Percentiles rank a stretch among this genome's conserved stretches.
These are phyloP conservation scores for Earliella scabrosa DNA, from an alignment of 1,284 basidiomycete species.

Conservation along the genomic window DNA sequence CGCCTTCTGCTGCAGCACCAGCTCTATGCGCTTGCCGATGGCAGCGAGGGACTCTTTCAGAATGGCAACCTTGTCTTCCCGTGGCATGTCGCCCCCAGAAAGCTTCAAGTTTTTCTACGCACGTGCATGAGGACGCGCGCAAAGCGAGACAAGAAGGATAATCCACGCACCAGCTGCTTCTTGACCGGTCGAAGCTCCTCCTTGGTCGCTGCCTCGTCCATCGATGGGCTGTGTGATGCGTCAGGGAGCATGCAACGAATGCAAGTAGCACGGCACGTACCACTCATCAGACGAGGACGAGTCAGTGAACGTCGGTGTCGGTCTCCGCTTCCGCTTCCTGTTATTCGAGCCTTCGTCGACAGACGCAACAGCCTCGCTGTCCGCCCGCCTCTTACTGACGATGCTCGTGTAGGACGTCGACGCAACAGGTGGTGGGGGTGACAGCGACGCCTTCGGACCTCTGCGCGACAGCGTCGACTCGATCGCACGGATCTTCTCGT, in stretches of 20 bases:
- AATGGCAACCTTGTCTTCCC: slow-evolving; percentile 94
- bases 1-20: slow-evolving; percentile 78
- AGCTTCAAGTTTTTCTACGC: slow-evolving; percentile 90
- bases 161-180: slow-evolving; percentile 81
- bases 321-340: slow-evolving; percentile 85
- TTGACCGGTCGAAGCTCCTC: slow-evolving; percentile 97
- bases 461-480: slow-evolving; percentile 73
- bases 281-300: slow-evolving; percentile 89
- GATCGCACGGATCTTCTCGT: slow-evolving; percentile 88
- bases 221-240: slow-evolving; percentile 70
- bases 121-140: background rate
- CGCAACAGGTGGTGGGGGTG: slow-evolving; percentile 74
- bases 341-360: slow-evolving; percentile 70
- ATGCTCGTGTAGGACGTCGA: slow-evolving; percentile 64
- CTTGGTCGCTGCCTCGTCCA: slow-evolving; percentile 96
- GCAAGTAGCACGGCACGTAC: slow-evolving; percentile 47
- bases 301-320: slow-evolving; percentile 92
- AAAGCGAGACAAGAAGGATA: too few species aligned
- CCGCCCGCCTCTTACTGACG: slow-evolving; percentile 68
- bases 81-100: slow-evolving; percentile 89
- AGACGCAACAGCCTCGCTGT: slow-evolving; percentile 81
- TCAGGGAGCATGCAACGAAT: slow-evolving; percentile 7
- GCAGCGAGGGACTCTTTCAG: slow-evolving; percentile 95
- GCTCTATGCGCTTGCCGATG: slow-evolving; percentile 92
- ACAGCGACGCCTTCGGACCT: slow-evolving; percentile 67